A percentile compares a stretch with the other conserved stretches of the same genome.
Evolutionary conservation across 768 basidiomycete species (phyloP).

Genomic region (Suillus cothurnatus): DNA sequence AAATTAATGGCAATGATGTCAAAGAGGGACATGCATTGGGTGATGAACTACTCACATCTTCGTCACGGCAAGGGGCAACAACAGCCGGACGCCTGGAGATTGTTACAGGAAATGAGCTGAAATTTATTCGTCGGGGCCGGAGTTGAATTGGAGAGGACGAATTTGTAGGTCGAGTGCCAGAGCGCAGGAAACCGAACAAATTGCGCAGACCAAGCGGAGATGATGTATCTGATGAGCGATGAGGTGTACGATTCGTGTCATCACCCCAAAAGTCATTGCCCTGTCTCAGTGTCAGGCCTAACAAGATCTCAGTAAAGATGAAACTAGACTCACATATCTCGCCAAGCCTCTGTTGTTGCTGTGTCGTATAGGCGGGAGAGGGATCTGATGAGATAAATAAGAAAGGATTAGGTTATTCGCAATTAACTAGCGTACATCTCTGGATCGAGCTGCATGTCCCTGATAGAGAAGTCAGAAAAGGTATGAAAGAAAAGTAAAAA

Average conservation of each 20-base stretch:
- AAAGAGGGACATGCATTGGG: too few species aligned
- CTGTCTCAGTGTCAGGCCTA: neutral
- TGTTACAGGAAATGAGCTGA: neutral
- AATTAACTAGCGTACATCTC: too few species aligned
- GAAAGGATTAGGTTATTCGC: too few species aligned
- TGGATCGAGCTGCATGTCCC: too few species aligned
- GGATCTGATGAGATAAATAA: too few species aligned
- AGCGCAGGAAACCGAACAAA: neutral
- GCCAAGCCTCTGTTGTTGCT: too few species aligned
- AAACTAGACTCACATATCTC: too few species aligned
- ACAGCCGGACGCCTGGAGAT: neutral
- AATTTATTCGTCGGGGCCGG: neutral
- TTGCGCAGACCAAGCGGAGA: neutral
- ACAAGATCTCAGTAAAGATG: neutral
- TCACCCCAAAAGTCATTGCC: neutral
- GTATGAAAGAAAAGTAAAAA: too few species aligned
- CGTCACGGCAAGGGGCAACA: neutral
- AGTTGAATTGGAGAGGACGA: neutral
- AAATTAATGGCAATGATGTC: neutral
- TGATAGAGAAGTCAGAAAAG: too few species aligned
- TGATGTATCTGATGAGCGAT: neutral
- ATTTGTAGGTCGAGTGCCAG: neutral
- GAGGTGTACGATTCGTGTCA: neutral
- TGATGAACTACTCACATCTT: neutral
- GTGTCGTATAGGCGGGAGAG: too few species aligned